Evolutionary conservation across 306 rosid species (phyloP).

Genomic region (Pyrus bretschneideri): DNA sequence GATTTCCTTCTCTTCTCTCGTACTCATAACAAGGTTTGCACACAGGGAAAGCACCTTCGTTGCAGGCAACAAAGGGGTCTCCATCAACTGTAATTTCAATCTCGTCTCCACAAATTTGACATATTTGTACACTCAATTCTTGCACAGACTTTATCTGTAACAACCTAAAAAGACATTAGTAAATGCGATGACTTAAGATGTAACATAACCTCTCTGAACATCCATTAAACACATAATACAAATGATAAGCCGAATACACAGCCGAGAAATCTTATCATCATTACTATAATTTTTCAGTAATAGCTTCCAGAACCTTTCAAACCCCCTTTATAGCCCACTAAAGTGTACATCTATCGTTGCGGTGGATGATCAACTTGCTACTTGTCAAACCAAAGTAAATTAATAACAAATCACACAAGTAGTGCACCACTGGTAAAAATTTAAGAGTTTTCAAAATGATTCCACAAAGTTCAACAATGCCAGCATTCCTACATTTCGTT

Average conservation of each 20-base stretch:
- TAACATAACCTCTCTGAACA: too few species aligned
- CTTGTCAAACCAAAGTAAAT: not conserved
- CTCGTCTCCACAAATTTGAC: constrained; percentile 84
- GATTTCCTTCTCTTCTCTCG: constrained; percentile 80
- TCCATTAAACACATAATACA: not conserved
- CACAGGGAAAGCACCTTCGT: constrained; percentile 91
- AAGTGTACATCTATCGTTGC: not conserved
- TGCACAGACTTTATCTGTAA: constrained; percentile 65
- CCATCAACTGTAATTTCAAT: constrained; percentile 72
- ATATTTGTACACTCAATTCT: constrained; percentile 77
- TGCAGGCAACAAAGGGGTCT: constrained; percentile 91
- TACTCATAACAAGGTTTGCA: constrained; percentile 86
- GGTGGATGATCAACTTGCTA: not conserved
- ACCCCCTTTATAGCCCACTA: not conserved
- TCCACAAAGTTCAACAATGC: not conserved
- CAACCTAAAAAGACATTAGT: constrained; percentile 9
- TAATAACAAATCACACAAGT: not conserved
- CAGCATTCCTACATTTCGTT: not conserved
- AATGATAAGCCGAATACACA: not conserved
- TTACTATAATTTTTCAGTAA: not conserved
- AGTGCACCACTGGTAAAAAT: not conserved
- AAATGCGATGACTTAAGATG: not conserved
- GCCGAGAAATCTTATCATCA: too few species aligned
- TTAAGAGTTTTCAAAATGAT: not conserved
- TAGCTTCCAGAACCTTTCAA: not conserved